Evolutionary conservation across 1,284 basidiomycete species (phyloP), one percentile per base, ranked within the genome.

Genomic region (Fomitopsis schrenkii): DNA sequence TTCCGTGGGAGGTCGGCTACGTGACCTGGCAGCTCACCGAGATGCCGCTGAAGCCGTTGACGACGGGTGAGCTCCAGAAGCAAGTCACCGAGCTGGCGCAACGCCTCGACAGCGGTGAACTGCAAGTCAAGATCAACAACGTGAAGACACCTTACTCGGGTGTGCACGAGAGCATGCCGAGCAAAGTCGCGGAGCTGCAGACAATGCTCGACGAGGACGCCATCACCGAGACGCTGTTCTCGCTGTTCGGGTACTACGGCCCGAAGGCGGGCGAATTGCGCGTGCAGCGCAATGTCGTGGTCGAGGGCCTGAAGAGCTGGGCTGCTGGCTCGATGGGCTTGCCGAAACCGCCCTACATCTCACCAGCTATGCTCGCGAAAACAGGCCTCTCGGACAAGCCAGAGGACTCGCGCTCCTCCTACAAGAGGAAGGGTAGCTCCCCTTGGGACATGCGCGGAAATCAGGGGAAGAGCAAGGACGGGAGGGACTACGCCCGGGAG

Each of bases 1-100:
- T 92, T 10, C 90, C 92, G 12, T 97, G 87, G 81, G 97, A 99
- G 75, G 75, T 80, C 36, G 85, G 83, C 10, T 98, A 92, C 74
- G 75, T 94, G 62, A 79, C 79, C 12, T 81, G 80, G 73, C 78
- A 87, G 65, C 79, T 98, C 46, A 78, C 80, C 10, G 80, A 86
- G 48, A 81, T 97, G 42, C 91, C 94, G 0, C 77, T 97, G 60
- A 85, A 90, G 69, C 78, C 84, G 14, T 69, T 91, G 35, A 77
- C 83, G 0, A 73, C 79, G 30, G 75, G 76, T 26, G 83, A 87
- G 36, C 72, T 93, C 38, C 69, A 76, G 35, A 67, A 75, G 0
- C 80, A 90, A 63, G 72, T 91, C 2, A 67, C 72, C 14, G 77
- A 75, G 35, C 78, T 92, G 10, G 81, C 84, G 0, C 67, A 74